phyloP scores from a whole-genome alignment of 805 yeast species.

The Clavispora asparagi region DNA sequence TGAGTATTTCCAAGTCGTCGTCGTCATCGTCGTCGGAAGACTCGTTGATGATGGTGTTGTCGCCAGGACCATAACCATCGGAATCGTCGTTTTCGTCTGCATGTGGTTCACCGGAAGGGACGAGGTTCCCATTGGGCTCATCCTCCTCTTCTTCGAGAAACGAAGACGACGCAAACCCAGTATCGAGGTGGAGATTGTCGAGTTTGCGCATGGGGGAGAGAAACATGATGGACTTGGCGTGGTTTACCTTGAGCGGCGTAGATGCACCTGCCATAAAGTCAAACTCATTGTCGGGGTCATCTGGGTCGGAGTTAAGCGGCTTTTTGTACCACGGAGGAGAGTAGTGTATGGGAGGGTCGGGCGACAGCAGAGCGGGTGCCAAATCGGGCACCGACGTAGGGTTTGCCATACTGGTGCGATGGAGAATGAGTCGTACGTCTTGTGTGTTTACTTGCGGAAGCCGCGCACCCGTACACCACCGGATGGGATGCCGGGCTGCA shows the following conservation, averaged over 20 bases:
- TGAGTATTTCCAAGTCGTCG: conserved; percentile 2
- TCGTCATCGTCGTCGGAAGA: conserved; percentile 5
- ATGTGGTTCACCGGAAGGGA: too few species aligned
- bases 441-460: background rate
- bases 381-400: background rate
- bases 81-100: background rate
- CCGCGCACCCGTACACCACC: background rate
- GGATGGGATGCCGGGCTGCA: too few species aligned
- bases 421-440: background rate
- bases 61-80: conserved; percentile 18
- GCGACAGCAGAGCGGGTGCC: conserved; percentile 4
- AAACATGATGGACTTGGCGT: conserved; percentile 13
- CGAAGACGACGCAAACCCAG: background rate
- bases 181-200: conserved; percentile 23
- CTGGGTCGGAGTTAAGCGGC: conserved; percentile 4
- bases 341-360: background rate
- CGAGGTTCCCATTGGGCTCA: background rate
- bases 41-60: conserved; percentile 22
- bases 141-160: background rate
- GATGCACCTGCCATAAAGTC: conserved; percentile 19
- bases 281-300: conserved; percentile 7
- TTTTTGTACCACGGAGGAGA: conserved; percentile 9
- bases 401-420: background rate
- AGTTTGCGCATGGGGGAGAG: conserved; percentile 34
- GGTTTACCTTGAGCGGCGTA: conserved; percentile 18